Evolutionary conservation across 345 rosid species (phyloP).

Genomic region (Eucalyptus regnans): DNA sequence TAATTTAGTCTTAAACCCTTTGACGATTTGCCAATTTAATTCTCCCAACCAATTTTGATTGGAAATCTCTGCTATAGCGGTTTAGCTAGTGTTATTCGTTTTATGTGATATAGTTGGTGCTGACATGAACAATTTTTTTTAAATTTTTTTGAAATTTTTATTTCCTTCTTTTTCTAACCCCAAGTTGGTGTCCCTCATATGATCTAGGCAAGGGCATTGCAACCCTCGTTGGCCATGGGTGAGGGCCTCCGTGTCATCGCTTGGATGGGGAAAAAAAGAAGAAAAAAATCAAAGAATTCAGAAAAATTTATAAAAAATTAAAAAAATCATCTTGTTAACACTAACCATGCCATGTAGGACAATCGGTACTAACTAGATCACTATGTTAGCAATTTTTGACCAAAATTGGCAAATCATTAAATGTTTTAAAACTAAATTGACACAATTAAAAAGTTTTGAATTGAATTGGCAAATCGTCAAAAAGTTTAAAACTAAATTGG

Average conservation of each 20-base stretch:
- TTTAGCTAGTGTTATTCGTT: neutral
- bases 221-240: neutral
- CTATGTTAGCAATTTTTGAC: neutral
- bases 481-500: neutral
- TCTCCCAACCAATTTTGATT: neutral
- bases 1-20: neutral
- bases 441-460: neutral
- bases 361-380: neutral
- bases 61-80: neutral
- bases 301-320: no score
- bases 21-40: neutral
- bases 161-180: neutral
- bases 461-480: neutral
- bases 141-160: no score
- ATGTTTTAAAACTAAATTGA: neutral
- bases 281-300: neutral
- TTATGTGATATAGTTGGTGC: accelerated
- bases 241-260: neutral
- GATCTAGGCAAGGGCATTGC: neutral
- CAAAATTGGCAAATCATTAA: neutral
- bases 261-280: neutral
- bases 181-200: accelerated
- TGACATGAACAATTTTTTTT: neutral
- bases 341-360: accelerated
- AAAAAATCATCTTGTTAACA: neutral